phyloP scores from a whole-genome alignment of 2,329 filamentous ascomycete species.

The Aaosphaeria pasadenensis region DNA sequence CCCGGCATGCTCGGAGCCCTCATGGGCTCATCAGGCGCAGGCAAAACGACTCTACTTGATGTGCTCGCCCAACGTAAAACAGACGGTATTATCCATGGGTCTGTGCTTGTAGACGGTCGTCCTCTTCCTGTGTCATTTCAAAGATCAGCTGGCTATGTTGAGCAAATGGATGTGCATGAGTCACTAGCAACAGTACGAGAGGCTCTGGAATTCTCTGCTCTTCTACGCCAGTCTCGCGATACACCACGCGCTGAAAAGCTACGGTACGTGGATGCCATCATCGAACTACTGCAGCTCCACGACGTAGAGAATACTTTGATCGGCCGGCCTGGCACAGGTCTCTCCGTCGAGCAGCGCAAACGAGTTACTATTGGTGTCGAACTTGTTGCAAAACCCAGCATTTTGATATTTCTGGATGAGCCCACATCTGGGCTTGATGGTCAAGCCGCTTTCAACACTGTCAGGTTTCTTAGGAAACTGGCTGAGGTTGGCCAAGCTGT shows the following conservation, averaged over 20 bases:
- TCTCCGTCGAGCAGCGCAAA: slow-evolving; percentile 57
- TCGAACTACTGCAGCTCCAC: slow-evolving; percentile 22
- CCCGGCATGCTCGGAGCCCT: slow-evolving; percentile 50
- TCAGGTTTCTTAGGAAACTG: slow-evolving; percentile 68
- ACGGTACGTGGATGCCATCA: slow-evolving; percentile 22
- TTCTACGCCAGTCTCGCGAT: slow-evolving; percentile 22
- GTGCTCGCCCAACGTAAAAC: slow-evolving; percentile 27
- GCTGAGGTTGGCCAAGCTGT: slow-evolving; percentile 74
- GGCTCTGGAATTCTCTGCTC: slow-evolving; percentile 25
- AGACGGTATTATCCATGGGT: slow-evolving; percentile 22
- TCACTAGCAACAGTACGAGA: slow-evolving; percentile 24
- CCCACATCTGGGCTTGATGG: slow-evolving; percentile 69
- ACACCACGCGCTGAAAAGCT: slow-evolving; percentile 18
- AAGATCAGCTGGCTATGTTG: slow-evolving; percentile 29
- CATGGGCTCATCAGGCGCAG: slow-evolving; percentile 27
- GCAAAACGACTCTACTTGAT: slow-evolving; percentile 33
- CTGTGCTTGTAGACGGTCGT: slow-evolving; percentile 26
- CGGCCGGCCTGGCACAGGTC: slow-evolving; percentile 18
- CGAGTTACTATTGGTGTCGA: slow-evolving; percentile 59
- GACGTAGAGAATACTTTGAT: slow-evolving; percentile 23
- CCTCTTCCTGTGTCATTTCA: slow-evolving; percentile 24
- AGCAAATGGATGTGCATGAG: slow-evolving; percentile 30
- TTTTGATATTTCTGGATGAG: slow-evolving; percentile 74
- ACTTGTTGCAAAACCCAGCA: slow-evolving; percentile 59
- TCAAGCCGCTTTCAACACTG: slow-evolving; percentile 67